Conservation (phyloP, 129 eudicot genomes). For the Ambrosia trifida region DNA sequence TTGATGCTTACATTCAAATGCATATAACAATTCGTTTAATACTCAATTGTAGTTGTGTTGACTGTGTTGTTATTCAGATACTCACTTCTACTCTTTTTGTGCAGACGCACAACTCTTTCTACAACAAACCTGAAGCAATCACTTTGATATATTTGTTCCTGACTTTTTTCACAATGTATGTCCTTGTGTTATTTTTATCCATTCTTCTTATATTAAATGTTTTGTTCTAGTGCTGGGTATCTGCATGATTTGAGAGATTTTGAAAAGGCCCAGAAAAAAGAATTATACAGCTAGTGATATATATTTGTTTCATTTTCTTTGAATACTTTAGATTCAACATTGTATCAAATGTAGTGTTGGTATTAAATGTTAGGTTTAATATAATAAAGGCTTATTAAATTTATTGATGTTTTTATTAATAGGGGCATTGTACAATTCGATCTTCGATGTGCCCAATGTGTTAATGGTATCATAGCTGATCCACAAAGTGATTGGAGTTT, state of each 20-base stretch:
- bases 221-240: not conserved
- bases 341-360: not conserved
- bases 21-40: not conserved
- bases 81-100: conserved; percentile 22
- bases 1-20: not conserved
- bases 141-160: conserved; percentile 19
- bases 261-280: not conserved
- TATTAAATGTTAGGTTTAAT: not conserved
- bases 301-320: not conserved
- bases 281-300: not conserved
- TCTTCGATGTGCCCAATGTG: conserved; percentile 48
- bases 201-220: not conserved
- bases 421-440: conserved; percentile 57
- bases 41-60: not conserved
- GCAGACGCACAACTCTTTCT: conserved; percentile 18
- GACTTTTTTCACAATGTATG: conserved; percentile 26
- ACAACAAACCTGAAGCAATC: conserved; percentile 18
- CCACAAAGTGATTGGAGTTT: conserved; percentile 90
- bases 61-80: not conserved
- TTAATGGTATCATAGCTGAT: conserved; percentile 54
- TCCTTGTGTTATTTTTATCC: not conserved
- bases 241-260: not conserved
- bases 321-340: not conserved
- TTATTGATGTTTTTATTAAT: conserved; percentile 9
- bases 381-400: not conserved